Base-by-base conservation (phyloP, 164 flowering plant genomes). In the Taxillus chinensis region DNA sequence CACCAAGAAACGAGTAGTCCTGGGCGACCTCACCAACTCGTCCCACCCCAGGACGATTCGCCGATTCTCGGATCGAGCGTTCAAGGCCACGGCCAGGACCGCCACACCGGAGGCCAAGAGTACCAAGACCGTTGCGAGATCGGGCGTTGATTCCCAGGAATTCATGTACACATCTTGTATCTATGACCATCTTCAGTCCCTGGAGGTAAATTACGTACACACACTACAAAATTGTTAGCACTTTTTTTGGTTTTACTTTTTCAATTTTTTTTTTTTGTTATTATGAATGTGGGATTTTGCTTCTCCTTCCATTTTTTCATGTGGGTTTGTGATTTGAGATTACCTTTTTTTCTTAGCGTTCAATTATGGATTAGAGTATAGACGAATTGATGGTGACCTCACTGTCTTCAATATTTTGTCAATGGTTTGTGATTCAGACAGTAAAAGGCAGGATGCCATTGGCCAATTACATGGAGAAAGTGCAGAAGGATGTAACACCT, bases 11-110 rank as follows among this genome's bases (percentile, higher is more conserved):
- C 71, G 85, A 38, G 83, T 75, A 11, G 80, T 70, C 5, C 67
- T 86, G 39, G 85, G 83, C 5, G 86, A 86, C 58, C 66, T 86
- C 60, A 68, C 81, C 10, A 83, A 80, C 69, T 41, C 63, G 6
- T 11, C 55, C 56, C 70, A 46, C 46, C 12, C 59, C 5, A 61
- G 14, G 27, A 43, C 15, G 50, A 55, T 37, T 60, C 69, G 11
- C 53, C 42, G 16, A 3, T 12, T 39, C 39, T 55, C 72, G 4
- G 68, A 17, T 60, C 6, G 13, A 27, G 27, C 27, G 27, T 27
- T 8, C 60, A 45, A 16, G 12, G 54, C 39, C 67, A 62, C 57
- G 59, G 66, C 46, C 72, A 59, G 4, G 67, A 74, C 11, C 45
- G 62, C n/a, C 46, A 27, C 61, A 37, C 8, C 39, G 49, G 49